phyloP scores from a whole-genome alignment of 139 green algal species.

The Closterium sp. region DNA sequence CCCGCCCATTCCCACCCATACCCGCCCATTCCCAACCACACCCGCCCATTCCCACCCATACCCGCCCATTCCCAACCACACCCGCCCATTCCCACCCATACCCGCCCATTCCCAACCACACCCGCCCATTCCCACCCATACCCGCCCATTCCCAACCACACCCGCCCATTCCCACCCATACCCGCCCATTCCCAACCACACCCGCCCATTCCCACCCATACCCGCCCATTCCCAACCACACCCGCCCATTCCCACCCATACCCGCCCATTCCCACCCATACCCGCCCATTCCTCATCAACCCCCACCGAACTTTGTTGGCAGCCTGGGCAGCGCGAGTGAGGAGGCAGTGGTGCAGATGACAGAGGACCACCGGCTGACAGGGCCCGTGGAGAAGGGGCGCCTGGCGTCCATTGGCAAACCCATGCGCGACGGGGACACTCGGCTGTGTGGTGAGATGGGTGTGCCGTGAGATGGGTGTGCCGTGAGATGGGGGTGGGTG shows the following conservation, averaged over 20 bases:
- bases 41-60: background rate
- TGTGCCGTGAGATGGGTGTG: background rate
- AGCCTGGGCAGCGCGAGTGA: background rate
- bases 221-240: no score
- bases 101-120: background rate
- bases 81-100: background rate
- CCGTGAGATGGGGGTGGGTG: no score
- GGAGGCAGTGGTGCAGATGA: conserved; percentile 48
- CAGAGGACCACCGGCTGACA: conserved; percentile 66
- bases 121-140: background rate
- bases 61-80: no score
- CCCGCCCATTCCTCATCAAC: no score
- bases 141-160: no score
- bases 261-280: no score
- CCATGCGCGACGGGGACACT: conserved; percentile 53
- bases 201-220: no score
- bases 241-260: background rate
- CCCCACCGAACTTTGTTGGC: no score
- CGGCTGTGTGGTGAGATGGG: conserved; percentile 60
- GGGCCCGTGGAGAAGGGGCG: conserved; percentile 59
- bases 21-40: no score
- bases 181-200: no score
- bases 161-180: no score
- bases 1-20: no score
- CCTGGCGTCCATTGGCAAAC: conserved; percentile 57